Conservation (phyloP, 192 early-diverging fungal genomes). For the Pilaira anomala region DNA sequence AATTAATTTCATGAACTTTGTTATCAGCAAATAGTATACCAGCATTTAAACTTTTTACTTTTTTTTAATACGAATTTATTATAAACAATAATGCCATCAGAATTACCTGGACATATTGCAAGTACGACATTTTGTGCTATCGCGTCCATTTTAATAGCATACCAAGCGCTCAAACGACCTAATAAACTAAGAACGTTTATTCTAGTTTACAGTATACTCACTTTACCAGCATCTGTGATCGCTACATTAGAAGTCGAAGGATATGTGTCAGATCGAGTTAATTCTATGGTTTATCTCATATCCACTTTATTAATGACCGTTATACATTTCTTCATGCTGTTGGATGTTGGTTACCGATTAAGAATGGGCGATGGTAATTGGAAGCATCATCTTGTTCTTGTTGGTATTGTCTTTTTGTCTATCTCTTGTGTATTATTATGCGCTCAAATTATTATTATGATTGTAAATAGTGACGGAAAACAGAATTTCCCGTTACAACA, state of each 20-base stretch:
- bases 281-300: conserved; percentile 3
- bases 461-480: neutral
- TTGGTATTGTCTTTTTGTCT: neutral
- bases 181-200: conserved; percentile 12
- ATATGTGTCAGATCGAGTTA: neutral
- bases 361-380: neutral
- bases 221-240: conserved; percentile 7
- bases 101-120: neutral
- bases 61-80: too few species aligned
- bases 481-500: neutral
- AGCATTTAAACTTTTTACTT: too few species aligned
- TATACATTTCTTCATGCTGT: conserved; percentile 8
- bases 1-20: too few species aligned
- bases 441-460: neutral
- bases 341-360: conserved; percentile 7
- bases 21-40: too few species aligned
- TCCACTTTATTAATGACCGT: conserved; percentile 8
- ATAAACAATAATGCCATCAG: too few species aligned
- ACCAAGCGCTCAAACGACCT: neutral
- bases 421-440: neutral
- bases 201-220: conserved; percentile 5
- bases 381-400: neutral
- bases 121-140: neutral
- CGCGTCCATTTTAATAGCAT: neutral
- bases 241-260: conserved; percentile 9